Conservation (phyloP, 2,329 filamentous ascomycete genomes). For the Nothophoma quercina region DNA sequence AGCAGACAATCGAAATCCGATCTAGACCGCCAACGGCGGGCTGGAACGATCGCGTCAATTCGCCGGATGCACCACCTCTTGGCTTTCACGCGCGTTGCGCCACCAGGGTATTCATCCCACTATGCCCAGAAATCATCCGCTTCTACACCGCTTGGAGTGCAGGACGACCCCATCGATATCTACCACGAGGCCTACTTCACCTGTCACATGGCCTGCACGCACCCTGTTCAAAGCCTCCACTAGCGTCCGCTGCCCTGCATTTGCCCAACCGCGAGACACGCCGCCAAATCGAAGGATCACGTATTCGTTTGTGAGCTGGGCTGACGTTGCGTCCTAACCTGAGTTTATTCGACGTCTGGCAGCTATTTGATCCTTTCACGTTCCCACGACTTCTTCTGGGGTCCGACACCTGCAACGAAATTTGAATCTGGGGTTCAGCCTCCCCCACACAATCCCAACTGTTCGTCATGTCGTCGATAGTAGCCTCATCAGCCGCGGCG, state of each 20-base stretch:
- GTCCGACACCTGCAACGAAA: neutral
- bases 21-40: slow-evolving; percentile 8
- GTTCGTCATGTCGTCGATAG: slow-evolving; percentile 35
- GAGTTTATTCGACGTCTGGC: slow-evolving; percentile 4
- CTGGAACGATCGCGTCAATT: slow-evolving; percentile 9
- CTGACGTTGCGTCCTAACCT: slow-evolving; percentile 11
- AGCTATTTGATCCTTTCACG: slow-evolving; percentile 16
- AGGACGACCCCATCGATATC: neutral
- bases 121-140: slow-evolving; percentile 4
- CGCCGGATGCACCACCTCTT: slow-evolving; percentile 12
- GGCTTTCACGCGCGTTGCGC: slow-evolving; percentile 21
- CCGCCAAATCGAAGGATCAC: slow-evolving; percentile 8
- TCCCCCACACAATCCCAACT: slow-evolving; percentile 8
- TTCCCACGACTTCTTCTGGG: neutral
- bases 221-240: slow-evolving; percentile 14
- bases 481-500: slow-evolving; percentile 27
- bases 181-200: slow-evolving; percentile 11
- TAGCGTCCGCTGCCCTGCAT: slow-evolving; percentile 20
- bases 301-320: slow-evolving; percentile 14
- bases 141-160: slow-evolving; percentile 14
- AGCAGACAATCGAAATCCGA: neutral
- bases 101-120: slow-evolving; percentile 15
- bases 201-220: slow-evolving; percentile 20
- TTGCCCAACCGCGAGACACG: slow-evolving; percentile 12
- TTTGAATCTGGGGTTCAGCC: slow-evolving; percentile 7